Conservation (phyloP, 83 land plant species). For the Thuja plicata region DNA sequence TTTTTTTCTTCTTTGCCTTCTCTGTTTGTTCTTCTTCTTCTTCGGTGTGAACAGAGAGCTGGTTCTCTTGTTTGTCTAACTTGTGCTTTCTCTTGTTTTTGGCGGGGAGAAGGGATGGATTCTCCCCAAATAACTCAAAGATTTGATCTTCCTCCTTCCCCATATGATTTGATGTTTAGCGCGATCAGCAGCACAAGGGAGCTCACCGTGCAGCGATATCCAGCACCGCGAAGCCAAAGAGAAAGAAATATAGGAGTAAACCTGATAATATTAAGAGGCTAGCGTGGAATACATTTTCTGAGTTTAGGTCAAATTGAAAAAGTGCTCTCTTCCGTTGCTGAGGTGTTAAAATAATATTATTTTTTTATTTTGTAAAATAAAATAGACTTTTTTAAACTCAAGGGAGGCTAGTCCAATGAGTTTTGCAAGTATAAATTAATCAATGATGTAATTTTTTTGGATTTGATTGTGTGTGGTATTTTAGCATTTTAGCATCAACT, state of each 20-base stretch:
- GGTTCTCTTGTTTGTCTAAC: neutral
- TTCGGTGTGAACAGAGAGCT: neutral
- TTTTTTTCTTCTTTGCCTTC: neutral
- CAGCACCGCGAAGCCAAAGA: neutral
- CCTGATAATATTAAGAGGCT: neutral
- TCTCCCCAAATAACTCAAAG: neutral
- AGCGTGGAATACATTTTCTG: neutral
- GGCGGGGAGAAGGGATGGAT: neutral
- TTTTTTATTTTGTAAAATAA: no score
- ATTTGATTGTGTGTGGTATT: no score
- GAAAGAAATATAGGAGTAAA: neutral
- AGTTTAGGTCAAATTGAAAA: neutral
- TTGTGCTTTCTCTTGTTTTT: neutral
- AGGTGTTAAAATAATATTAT: no score
- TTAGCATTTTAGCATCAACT: no score
- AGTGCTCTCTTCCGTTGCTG: no score
- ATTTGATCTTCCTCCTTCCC: neutral
- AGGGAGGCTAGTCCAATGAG: no score
- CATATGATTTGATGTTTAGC: neutral
- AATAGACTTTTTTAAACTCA: no score
- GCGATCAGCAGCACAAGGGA: neutral
- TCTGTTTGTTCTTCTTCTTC: constrained; percentile 1
- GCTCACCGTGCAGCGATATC: neutral
- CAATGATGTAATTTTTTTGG: no score
- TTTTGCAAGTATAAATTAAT: no score